Evolutionary conservation across 1,284 basidiomycete species (phyloP).

Genomic region (Tylopilus orsonianus): DNA sequence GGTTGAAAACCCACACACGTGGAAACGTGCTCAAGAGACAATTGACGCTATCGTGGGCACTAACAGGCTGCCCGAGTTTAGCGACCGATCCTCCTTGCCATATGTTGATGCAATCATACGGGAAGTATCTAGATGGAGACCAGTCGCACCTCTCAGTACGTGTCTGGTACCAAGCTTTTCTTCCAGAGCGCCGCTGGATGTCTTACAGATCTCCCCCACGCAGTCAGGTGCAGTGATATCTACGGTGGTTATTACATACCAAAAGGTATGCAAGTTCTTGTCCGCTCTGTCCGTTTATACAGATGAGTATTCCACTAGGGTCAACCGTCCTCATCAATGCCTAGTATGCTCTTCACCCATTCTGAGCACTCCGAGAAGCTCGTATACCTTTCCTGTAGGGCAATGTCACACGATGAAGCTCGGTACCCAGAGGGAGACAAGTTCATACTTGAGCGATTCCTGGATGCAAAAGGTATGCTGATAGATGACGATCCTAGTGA

Average conservation of each 20-base stretch:
- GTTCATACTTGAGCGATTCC: conserved; percentile 26
- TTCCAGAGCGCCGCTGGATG: background rate
- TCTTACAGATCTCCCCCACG: conserved; percentile 16
- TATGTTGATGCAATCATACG: conserved; percentile 40
- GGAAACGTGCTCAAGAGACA: conserved; percentile 38
- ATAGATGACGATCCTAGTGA: conserved; percentile 12
- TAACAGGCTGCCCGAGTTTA: conserved; percentile 39
- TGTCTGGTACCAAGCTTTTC: background rate
- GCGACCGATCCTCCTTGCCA: conserved; percentile 38
- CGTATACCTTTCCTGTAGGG: conserved; percentile 10
- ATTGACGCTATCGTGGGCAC: conserved; percentile 39
- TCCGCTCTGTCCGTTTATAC: background rate
- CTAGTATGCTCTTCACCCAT: conserved; percentile 11
- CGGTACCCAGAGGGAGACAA: conserved; percentile 14
- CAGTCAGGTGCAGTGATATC: conserved; percentile 8
- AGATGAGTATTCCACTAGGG: background rate
- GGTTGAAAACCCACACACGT: conserved; percentile 34
- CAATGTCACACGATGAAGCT: conserved; percentile 16
- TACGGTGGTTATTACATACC: conserved; percentile 25
- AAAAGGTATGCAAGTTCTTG: conserved; percentile 14
- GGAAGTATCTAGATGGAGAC: conserved; percentile 35
- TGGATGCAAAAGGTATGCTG: conserved; percentile 14
- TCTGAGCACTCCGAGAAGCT: rapidly evolving
- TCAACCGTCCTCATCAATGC: conserved; percentile 14
- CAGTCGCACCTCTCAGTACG: conserved; percentile 25